phyloP scores from a whole-genome alignment of 768 basidiomycete species.

The Boletus rex-veris region DNA sequence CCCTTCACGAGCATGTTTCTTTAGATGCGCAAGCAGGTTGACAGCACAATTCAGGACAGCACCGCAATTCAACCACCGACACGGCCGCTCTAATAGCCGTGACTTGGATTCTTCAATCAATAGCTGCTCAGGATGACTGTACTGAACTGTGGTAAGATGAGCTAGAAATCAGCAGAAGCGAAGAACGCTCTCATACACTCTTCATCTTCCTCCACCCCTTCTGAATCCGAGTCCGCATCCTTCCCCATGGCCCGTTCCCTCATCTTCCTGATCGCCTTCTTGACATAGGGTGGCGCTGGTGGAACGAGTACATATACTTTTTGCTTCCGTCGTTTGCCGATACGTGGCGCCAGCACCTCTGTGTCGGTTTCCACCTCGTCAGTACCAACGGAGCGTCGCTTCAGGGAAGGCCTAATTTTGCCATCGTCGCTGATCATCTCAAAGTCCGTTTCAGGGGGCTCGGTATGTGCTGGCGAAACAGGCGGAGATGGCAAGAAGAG shows the following conservation, averaged over 20 bases:
- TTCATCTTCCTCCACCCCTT: constrained; percentile 21
- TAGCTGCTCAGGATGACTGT: constrained; percentile 37
- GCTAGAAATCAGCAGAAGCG: constrained; percentile 22
- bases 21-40: constrained; percentile 49
- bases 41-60: constrained; percentile 51
- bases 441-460: constrained; percentile 22
- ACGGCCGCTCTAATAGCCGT: constrained; percentile 44
- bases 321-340: constrained; percentile 24
- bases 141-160: constrained; percentile 37
- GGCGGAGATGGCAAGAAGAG: constrained; percentile 50
- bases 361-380: constrained; percentile 10
- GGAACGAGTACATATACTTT: constrained; percentile 31
- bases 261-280: constrained; percentile 15
- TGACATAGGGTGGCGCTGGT: constrained; percentile 21
- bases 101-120: constrained; percentile 47
- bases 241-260: constrained; percentile 12
- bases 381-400: constrained; percentile 18
- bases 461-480: constrained; percentile 27
- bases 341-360: neutral
- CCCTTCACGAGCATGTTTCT: constrained; percentile 34
- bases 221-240: constrained; percentile 18
- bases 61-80: constrained; percentile 60
- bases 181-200: constrained; percentile 31
- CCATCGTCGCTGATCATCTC: constrained; percentile 12
- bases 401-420: constrained; percentile 10